phyloP scores from a whole-genome alignment of 305 asterid species.

The Solanum hybrid region DNA sequence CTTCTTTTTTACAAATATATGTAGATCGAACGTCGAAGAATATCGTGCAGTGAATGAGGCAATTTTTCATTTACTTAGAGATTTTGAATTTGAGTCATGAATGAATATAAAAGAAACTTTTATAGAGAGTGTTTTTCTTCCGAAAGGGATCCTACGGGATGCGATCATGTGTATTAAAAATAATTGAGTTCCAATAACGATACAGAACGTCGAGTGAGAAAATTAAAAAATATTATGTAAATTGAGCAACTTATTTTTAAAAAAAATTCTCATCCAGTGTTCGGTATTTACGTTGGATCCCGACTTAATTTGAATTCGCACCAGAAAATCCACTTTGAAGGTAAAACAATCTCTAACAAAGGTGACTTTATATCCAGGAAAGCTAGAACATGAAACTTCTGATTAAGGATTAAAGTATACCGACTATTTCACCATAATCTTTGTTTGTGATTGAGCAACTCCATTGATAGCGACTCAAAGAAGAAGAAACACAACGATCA shows the following conservation, averaged over 20 bases:
- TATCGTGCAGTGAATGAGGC: rapidly evolving
- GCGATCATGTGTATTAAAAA: too few species aligned
- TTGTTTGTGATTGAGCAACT: background rate
- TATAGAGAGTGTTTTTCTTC: background rate
- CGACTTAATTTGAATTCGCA: too few species aligned
- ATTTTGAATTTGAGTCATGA: too few species aligned
- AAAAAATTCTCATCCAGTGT: rapidly evolving
- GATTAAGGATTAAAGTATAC: too few species aligned
- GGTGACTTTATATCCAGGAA: background rate
- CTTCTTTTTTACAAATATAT: too few species aligned
- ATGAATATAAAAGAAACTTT: too few species aligned
- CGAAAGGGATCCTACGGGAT: background rate
- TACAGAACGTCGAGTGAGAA: background rate
- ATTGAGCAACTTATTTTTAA: background rate
- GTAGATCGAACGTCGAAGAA: too few species aligned
- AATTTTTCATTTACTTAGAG: too few species aligned
- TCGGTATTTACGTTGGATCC: rapidly evolving
- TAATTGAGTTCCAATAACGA: background rate
- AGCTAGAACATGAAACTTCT: too few species aligned
- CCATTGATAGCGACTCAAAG: background rate
- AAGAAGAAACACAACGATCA: too few species aligned
- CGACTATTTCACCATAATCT: rapidly evolving
- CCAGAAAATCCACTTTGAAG: rapidly evolving
- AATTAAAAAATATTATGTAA: background rate
- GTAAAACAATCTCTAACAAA: too few species aligned